Evolutionary conservation across 805 yeast species (phyloP), one percentile per base, ranked within the genome.

Genomic region (Kodamaea jinghongensis): DNA sequence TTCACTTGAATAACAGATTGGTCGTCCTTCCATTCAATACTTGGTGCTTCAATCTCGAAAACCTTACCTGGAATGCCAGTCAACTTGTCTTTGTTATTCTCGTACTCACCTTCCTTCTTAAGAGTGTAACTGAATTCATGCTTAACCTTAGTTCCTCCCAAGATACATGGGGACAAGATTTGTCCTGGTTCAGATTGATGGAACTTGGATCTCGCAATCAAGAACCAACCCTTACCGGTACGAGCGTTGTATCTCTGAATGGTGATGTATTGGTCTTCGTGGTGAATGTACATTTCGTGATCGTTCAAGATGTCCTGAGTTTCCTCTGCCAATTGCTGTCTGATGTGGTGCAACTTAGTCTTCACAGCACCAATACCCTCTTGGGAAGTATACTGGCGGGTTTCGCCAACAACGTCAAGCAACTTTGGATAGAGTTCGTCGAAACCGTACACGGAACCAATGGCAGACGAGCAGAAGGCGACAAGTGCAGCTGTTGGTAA

Each of bases 401-500:
- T 67, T 56, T 91, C 99, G 29, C 71, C 65, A 12, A 91, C 99
- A 30, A 91, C 82, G 55, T 90, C 83, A 32, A 93, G 67, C 17
- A 88, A 65, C 28, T 76, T 70, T 6, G 97, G 97, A 60, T 83
- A 93, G 38, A 91, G 78, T 63, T 91, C 98, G 55, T 91, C 99
- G 52, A 79, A 89, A 11, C 99, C 99, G 63, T 86, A 82, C 0
- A 88, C 95, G 1, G 96, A 83, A 2, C 99, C 99, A 33, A 89
- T 83, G 1, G 97, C 96, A 38, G 95, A 86, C 1, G 95, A 80
- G 53, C 98, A 90, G 58, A 91, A 77, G 0, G 97, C 83, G 3
- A 93, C 97, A 38, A 91, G 70, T 0, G 96, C 99, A 3, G 97
- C 97, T 53, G 85, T 91, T 7, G 97, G 95, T 31, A 91, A 70